phyloP scores from a whole-genome alignment of 257 asterid genomes.

The Fraxinus quadrangulata region DNA sequence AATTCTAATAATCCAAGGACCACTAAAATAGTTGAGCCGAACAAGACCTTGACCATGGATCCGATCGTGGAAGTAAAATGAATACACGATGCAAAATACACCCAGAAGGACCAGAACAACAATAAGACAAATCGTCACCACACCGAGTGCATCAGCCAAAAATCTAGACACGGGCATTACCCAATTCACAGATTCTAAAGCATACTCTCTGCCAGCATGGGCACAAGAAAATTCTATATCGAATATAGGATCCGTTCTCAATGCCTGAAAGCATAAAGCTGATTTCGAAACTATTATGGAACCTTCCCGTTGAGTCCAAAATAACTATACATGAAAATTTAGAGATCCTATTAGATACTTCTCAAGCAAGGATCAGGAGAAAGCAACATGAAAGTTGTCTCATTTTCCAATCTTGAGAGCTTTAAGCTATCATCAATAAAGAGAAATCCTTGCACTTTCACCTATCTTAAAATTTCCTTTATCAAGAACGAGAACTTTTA shows the following conservation, averaged over 20 bases:
- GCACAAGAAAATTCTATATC: slow-evolving; percentile 38
- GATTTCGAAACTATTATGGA: slow-evolving; percentile 1
- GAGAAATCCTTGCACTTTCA: neutral
- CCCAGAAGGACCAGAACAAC: slow-evolving; percentile 62
- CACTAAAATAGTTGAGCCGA: slow-evolving; percentile 65
- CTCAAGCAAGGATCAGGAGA: slow-evolving; percentile 9
- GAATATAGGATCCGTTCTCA: slow-evolving; percentile 20
- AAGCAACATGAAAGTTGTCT: neutral
- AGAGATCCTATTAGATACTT: neutral
- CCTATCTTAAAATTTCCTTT: neutral
- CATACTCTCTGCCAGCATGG: slow-evolving; percentile 90
- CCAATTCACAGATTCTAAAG: slow-evolving; percentile 68
- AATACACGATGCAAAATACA: slow-evolving; percentile 52
- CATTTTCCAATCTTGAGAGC: neutral
- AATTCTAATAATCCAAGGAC: slow-evolving; percentile 81
- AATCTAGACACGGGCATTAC: slow-evolving; percentile 84
- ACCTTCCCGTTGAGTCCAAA: slow-evolving; percentile 33
- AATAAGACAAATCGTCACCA: too few relatives aligned
- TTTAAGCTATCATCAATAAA: neutral
- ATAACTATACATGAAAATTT: slow-evolving; percentile 25
- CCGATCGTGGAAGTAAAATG: slow-evolving; percentile 60
- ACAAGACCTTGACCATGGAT: slow-evolving; percentile 48
- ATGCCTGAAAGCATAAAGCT: slow-evolving; percentile 24
- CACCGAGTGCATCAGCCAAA: too few relatives aligned
- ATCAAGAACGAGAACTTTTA: neutral